Percentiles rank a stretch among this genome's conserved stretches.
phyloP scores from a whole-genome alignment of 1,139 yeast genomes.

The Meyerozyma sp. region DNA sequence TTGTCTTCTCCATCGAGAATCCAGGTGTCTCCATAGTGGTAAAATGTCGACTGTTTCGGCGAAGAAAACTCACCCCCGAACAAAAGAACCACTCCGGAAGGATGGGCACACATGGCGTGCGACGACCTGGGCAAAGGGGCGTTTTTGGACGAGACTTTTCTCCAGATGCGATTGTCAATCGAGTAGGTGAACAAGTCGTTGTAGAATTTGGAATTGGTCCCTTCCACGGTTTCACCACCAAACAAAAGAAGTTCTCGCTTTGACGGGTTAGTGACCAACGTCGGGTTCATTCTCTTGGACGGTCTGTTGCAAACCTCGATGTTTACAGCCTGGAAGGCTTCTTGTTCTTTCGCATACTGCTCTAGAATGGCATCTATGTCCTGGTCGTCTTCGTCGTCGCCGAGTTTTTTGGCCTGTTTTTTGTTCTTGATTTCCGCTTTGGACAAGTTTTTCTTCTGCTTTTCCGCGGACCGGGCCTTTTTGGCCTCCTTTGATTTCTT shows the following conservation, averaged over 20 bases:
- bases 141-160: constrained; percentile 71
- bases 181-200: constrained; percentile 76
- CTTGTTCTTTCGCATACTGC: constrained; percentile 76
- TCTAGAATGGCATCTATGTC: constrained; percentile 83
- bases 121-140: constrained; percentile 91
- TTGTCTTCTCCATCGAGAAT: constrained; percentile 74
- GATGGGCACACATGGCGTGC: constrained; percentile 91
- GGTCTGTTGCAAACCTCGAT: constrained; percentile 59
- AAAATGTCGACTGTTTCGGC: constrained; percentile 92
- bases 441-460: constrained; percentile 66
- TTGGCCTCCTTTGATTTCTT: constrained; percentile 86
- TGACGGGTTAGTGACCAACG: constrained; percentile 70
- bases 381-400: constrained; percentile 78
- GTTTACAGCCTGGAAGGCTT: constrained; percentile 65
- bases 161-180: constrained; percentile 79
- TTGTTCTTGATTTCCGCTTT: constrained; percentile 74
- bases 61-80: constrained; percentile 98
- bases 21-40: constrained; percentile 97
- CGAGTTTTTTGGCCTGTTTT: constrained; percentile 69
- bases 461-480: constrained; percentile 83
- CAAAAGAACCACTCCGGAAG: constrained; percentile 76
- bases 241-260: constrained; percentile 74
- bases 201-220: constrained; percentile 61
- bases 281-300: constrained; percentile 62
- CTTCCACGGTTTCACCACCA: constrained; percentile 76